Evolutionary conservation across 176 grass and related monocot genomes (phyloP), one percentile per base, ranked within the genome.

Genomic region (Saccharum spontaneum): DNA sequence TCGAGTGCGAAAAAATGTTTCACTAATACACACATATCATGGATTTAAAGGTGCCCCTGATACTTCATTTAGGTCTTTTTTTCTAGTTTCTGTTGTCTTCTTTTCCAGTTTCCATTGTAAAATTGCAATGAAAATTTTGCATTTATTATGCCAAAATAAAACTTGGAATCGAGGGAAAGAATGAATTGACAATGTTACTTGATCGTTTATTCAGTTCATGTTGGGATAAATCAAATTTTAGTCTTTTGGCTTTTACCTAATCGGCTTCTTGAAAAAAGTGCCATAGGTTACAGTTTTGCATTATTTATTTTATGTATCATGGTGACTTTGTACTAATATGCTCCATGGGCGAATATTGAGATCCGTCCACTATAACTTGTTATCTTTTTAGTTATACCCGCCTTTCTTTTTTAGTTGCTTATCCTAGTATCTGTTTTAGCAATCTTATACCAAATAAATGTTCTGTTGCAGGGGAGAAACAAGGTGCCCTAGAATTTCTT

Each of bases 1-100:
- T 64, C 91, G 90, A 8, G 86, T 90, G 30, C 88, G 97, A 75
- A 98, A 98, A 94, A 98, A 98, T 91, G 88, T 94, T 57, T 95
- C 93, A 39, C 73, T 98, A 72, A 95, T 98, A 86, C 93, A 92
- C 50, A 98, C 97, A 71, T 98, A 98, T 86, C 97, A 98, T 90
- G 97, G 97, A 76, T 98, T 98, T 89, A 98, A 98, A 95, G 97
- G 97, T 98, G 85, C 46, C 40, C 73, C 9, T 57, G 3, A 18
- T 87, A 61, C 57, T 17, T 73, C 11, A 38, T 59, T 50, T 33
- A 23, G 2, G 34, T 68, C 7, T 30, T 26, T 1, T 52, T 80
- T 31, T 23, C 31, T 1, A n/a, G 10, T 80, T 36, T 24, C 39
- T 20, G 22, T 76, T 80, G 15, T 50, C 6, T 22, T 55, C 18